These are phyloP conservation scores for Albizia julibrissin DNA, from an alignment of 306 rosid genomes.

Conservation along the genomic window DNA sequence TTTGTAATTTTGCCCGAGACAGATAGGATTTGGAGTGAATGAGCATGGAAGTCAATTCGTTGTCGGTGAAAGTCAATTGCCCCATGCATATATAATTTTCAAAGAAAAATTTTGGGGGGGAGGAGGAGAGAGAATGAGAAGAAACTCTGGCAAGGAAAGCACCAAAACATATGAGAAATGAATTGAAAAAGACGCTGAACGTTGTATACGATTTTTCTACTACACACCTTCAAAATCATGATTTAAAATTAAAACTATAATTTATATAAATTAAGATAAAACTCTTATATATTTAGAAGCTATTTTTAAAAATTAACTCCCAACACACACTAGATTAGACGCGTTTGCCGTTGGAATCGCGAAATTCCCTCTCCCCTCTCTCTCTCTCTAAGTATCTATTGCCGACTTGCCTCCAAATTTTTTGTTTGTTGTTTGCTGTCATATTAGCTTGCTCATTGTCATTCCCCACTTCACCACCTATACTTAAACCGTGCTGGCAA, in stretches of 20 bases:
- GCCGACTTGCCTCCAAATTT: background rate
- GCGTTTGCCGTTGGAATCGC: conserved; percentile 36
- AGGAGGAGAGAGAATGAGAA: background rate
- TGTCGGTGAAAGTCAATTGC: background rate
- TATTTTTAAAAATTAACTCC: too few relatives aligned
- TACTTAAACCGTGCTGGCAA: background rate
- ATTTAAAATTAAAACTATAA: too few relatives aligned
- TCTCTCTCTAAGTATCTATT: background rate
- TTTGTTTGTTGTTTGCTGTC: background rate
- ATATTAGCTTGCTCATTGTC: background rate
- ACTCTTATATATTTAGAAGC: too few relatives aligned
- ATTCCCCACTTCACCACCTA: conserved; percentile 35
- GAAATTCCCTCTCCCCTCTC: background rate
- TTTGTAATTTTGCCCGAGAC: background rate
- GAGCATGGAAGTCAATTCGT: background rate
- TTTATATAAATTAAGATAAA: too few relatives aligned
- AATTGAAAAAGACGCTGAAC: background rate
- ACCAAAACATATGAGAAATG: background rate
- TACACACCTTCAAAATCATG: too few relatives aligned
- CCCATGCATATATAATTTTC: background rate
- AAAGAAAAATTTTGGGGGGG: background rate
- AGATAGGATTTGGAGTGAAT: background rate
- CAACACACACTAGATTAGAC: background rate
- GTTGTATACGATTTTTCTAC: conserved; percentile 30
- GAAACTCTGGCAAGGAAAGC: background rate